These are phyloP conservation scores for Diplocarpon mali DNA, from an alignment of 2,329 filamentous ascomycete species.

Conservation along the genomic window DNA sequence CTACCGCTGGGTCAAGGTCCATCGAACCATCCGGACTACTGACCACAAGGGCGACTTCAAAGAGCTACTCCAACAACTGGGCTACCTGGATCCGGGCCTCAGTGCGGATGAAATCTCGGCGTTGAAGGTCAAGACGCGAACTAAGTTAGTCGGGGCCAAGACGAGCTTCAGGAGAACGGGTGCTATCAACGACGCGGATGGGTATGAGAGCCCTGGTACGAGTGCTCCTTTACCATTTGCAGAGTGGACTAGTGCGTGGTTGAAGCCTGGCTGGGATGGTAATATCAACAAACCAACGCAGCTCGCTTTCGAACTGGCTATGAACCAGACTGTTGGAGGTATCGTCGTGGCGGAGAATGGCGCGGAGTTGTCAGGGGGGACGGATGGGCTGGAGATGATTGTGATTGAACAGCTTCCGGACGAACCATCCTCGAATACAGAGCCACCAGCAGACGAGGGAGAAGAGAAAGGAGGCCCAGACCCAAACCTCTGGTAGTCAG, in stretches of 20 bases:
- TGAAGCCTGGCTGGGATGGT: conserved; percentile 8
- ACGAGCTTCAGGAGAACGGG: background rate
- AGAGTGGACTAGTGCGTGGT: conserved; percentile 8
- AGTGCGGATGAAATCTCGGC: background rate
- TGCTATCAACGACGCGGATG: background rate
- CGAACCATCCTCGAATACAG: background rate
- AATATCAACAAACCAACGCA: background rate
- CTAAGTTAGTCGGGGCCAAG: background rate
- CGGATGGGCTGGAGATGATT: background rate
- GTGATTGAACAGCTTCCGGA: background rate
- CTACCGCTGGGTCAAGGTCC: background rate
- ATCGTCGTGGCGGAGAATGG: background rate
- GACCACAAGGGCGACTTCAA: conserved; percentile 1
- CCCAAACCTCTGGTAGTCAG: background rate
- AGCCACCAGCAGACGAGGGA: background rate
- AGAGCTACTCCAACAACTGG: background rate
- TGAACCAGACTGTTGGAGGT: background rate
- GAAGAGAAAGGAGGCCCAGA: background rate
- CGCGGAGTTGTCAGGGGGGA: background rate
- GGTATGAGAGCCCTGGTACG: background rate
- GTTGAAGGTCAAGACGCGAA: background rate
- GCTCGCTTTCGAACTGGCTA: background rate
- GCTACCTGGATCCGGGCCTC: background rate
- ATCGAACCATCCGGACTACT: background rate
- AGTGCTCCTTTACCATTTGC: conserved; percentile 3